Percentiles rank a stretch among this genome's conserved stretches.
Conservation (phyloP, 2,329 filamentous ascomycete species). For the Dactylonectria estremocensis region DNA sequence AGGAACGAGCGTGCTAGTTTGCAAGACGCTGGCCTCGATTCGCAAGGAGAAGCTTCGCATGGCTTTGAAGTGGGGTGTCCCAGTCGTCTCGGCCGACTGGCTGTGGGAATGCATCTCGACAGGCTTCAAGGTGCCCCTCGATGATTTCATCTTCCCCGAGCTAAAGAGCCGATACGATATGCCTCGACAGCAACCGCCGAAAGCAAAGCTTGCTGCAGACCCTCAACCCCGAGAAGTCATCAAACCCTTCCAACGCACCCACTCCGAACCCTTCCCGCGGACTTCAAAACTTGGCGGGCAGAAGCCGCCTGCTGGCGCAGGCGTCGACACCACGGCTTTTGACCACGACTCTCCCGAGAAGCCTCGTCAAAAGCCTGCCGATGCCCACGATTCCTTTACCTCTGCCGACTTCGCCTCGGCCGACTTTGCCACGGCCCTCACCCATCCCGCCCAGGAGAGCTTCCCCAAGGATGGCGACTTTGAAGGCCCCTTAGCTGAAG, state of each 20-base stretch:
- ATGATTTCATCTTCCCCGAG: slow-evolving; percentile 64
- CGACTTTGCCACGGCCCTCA: slow-evolving; percentile 58
- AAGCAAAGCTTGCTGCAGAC: slow-evolving; percentile 18
- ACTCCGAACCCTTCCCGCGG: slow-evolving; percentile 38
- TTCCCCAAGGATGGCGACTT: slow-evolving; percentile 44
- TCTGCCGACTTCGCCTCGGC: slow-evolving; percentile 61
- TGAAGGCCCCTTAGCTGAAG: slow-evolving; percentile 58
- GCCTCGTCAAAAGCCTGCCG: slow-evolving; percentile 18
- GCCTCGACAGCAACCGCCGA: slow-evolving; percentile 19
- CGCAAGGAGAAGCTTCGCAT: slow-evolving; percentile 84
- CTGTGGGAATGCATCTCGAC: slow-evolving; percentile 84
- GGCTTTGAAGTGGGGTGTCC: slow-evolving; percentile 81
- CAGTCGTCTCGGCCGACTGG: slow-evolving; percentile 87
- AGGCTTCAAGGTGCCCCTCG: slow-evolving; percentile 63
- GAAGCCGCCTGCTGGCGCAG: slow-evolving; percentile 43
- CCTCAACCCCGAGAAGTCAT: slow-evolving; percentile 16
- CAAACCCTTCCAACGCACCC: slow-evolving; percentile 41
- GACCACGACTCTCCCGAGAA: slow-evolving; percentile 49
- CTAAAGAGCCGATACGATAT: slow-evolving; percentile 54
- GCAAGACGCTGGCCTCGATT: slow-evolving; percentile 71
- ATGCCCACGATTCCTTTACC: slow-evolving; percentile 45
- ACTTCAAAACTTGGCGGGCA: slow-evolving; percentile 31
- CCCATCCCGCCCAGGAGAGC: slow-evolving; percentile 42
- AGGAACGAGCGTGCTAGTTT: slow-evolving; percentile 84
- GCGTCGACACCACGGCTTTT: slow-evolving; percentile 60